Percentiles rank a stretch among this genome's conserved stretches.
Evolutionary conservation across 768 basidiomycete species (phyloP).

Genomic region (Candolleomyces aberdarensis): DNA sequence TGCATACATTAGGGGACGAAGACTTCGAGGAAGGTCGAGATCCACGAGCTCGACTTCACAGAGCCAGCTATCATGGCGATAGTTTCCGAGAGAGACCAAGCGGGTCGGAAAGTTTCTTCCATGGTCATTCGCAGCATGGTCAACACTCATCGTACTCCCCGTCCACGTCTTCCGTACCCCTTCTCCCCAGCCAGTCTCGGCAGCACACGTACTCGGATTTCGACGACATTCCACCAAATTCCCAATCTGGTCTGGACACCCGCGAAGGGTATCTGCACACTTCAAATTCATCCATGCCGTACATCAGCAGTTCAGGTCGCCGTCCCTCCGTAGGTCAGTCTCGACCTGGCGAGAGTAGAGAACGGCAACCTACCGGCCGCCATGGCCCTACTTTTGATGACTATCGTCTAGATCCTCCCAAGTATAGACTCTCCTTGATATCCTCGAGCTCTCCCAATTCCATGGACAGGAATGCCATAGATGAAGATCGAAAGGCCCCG

Average conservation of each 20-base stretch:
- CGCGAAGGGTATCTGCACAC: neutral
- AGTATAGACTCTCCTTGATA: neutral
- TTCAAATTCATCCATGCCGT: neutral
- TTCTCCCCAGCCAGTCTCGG: neutral
- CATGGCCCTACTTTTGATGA: neutral
- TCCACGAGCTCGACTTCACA: neutral
- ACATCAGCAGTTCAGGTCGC: neutral
- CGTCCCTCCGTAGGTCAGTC: neutral
- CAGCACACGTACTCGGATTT: neutral
- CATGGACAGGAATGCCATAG: neutral
- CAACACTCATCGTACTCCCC: neutral
- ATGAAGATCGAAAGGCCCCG: neutral
- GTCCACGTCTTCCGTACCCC: neutral
- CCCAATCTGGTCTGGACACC: neutral
- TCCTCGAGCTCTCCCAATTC: neutral
- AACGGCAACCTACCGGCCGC: neutral
- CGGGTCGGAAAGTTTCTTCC: neutral
- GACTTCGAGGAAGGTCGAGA: slow-evolving; percentile 5
- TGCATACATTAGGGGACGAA: slow-evolving; percentile 8
- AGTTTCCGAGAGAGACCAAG: no score
- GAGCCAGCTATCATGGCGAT: neutral
- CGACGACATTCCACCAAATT: neutral
- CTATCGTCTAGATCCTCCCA: neutral
- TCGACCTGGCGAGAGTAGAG: neutral
- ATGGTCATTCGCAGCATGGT: neutral